Evolutionary conservation across 1,284 basidiomycete species (phyloP).

Genomic region (Ceratobasidium theobromae): DNA sequence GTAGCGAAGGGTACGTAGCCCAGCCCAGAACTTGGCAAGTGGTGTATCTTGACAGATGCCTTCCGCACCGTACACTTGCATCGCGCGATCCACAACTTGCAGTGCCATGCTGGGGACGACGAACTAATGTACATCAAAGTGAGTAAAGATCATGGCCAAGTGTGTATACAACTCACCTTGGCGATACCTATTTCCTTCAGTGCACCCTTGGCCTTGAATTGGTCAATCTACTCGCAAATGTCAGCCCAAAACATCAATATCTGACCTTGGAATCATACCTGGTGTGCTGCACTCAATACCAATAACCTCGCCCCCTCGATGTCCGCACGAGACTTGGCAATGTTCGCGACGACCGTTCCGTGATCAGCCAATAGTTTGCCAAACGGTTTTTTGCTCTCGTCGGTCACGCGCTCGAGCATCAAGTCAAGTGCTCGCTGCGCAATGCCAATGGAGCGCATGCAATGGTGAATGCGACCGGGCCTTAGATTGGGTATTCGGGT

Average conservation of each 20-base stretch:
- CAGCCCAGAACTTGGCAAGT: constrained; percentile 77
- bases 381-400: constrained; percentile 88
- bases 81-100: constrained; percentile 86
- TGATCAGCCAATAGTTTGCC: constrained; percentile 91
- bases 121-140: constrained; percentile 60
- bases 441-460: constrained; percentile 94
- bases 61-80: constrained; percentile 94
- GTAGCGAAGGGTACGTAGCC: constrained; percentile 81
- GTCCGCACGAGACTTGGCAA: constrained; percentile 90
- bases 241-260: background rate
- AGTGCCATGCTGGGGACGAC: constrained; percentile 89
- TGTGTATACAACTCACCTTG: constrained; percentile 59
- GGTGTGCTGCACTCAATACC: constrained; percentile 89
- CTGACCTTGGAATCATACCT: constrained; percentile 49
- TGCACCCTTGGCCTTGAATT: constrained; percentile 87
- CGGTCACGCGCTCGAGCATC: constrained; percentile 90
- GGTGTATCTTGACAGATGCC: constrained; percentile 89
- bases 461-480: constrained; percentile 96
- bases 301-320: constrained; percentile 86
- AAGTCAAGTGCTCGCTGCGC: constrained; percentile 85
- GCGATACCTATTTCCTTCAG: constrained; percentile 97
- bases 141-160: background rate
- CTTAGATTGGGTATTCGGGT: constrained; percentile 46
- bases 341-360: constrained; percentile 89
- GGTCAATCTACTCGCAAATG: constrained; percentile 68